Percentiles rank a stretch among this genome's conserved stretches.
Conservation (phyloP, 331 rosid genomes). For the Malus hybrid region DNA sequence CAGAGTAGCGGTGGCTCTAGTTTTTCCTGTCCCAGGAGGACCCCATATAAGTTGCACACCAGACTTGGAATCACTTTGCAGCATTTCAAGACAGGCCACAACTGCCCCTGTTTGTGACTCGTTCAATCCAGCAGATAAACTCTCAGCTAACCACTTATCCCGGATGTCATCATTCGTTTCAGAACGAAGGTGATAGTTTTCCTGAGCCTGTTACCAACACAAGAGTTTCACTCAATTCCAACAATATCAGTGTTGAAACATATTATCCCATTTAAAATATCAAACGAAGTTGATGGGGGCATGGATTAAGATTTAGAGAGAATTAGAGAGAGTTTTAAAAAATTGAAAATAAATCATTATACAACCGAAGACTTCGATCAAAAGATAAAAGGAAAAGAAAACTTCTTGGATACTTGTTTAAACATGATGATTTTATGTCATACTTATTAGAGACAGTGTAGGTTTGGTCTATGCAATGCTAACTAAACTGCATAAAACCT, state of each 20-base stretch:
- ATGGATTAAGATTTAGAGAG: too few species aligned
- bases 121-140: slow-evolving; percentile 30
- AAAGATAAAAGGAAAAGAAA: too few species aligned
- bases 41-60: slow-evolving; percentile 71
- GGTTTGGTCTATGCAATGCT: neutral
- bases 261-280: too few species aligned
- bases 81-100: slow-evolving; percentile 40
- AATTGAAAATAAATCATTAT: too few species aligned
- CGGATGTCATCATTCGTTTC: neutral
- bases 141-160: neutral
- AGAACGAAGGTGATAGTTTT: neutral
- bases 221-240: too few species aligned
- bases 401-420: too few species aligned
- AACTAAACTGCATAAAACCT: neutral
- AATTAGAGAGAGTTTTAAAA: too few species aligned
- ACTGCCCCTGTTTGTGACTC: slow-evolving; percentile 48
- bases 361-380: too few species aligned
- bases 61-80: slow-evolving; percentile 18
- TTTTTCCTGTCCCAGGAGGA: slow-evolving; percentile 74
- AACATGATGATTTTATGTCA: neutral
- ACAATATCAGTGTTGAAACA: too few species aligned
- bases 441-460: neutral
- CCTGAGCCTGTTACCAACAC: slow-evolving; percentile 2
- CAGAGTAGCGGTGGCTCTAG: slow-evolving; percentile 43
- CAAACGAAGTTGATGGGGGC: too few species aligned